A percentile compares a stretch with the other conserved stretches of the same genome.
These are phyloP conservation scores for Medicago arabica DNA, from an alignment of 306 rosid species.

Conservation along the genomic window DNA sequence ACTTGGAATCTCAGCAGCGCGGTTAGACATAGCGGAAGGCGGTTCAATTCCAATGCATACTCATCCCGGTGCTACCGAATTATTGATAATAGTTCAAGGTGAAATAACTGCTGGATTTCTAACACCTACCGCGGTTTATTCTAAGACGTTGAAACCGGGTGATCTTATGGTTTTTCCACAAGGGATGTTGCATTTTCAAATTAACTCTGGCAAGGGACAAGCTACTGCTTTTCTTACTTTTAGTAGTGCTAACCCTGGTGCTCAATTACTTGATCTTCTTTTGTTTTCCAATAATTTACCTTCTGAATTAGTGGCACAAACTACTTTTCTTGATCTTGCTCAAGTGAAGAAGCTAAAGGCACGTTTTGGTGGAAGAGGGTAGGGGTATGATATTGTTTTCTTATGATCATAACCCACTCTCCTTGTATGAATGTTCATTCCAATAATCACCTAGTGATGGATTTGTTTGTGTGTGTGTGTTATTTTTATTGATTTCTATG, in stretches of 20 bases:
- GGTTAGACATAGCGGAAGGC: slow-evolving; percentile 53
- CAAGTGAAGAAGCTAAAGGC: slow-evolving; percentile 68
- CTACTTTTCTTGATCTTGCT: slow-evolving; percentile 67
- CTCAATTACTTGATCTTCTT: slow-evolving; percentile 62
- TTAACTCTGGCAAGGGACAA: slow-evolving; percentile 52
- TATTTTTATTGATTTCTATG: not conserved
- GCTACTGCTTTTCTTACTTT: slow-evolving; percentile 55
- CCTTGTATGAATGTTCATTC: not conserved
- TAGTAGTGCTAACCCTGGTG: slow-evolving; percentile 69
- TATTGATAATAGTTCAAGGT: slow-evolving; percentile 55
- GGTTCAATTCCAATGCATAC: slow-evolving; percentile 73
- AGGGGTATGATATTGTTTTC: not conserved
- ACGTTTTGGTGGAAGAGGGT: slow-evolving; percentile 64
- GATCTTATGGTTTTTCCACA: slow-evolving; percentile 67
- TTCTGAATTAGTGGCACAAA: slow-evolving; percentile 46
- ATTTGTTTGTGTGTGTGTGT: not conserved
- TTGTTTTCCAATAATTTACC: slow-evolving; percentile 59
- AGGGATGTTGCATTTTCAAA: slow-evolving; percentile 68
- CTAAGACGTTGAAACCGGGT: slow-evolving; percentile 55
- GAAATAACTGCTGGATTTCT: slow-evolving; percentile 58
- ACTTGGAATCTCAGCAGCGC: slow-evolving; percentile 58
- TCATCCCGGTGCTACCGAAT: slow-evolving; percentile 64
- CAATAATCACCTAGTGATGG: not conserved
- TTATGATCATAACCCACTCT: not conserved
- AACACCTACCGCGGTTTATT: slow-evolving; percentile 50